phyloP scores from a whole-genome alignment of 1,284 basidiomycete species.

The Thecaphora thlaspeos region DNA sequence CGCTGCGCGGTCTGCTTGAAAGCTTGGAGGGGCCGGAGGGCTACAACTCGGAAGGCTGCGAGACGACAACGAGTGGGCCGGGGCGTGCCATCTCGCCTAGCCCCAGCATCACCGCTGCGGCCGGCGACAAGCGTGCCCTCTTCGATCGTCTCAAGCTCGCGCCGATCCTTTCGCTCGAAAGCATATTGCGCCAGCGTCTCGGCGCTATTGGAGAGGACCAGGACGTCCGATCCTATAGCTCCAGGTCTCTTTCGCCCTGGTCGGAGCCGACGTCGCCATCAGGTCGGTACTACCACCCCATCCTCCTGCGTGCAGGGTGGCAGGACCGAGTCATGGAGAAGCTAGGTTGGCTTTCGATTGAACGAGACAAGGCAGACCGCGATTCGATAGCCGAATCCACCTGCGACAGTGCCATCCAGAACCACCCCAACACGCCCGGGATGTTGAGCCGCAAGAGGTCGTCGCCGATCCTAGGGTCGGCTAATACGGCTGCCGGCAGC shows the following conservation, averaged over 20 bases:
- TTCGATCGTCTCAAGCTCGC: conserved; percentile 2
- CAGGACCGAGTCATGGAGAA: not conserved
- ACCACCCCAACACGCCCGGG: too few relatives aligned
- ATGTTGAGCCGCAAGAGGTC: not conserved
- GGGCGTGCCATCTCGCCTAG: too few relatives aligned
- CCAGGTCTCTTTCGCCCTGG: not conserved
- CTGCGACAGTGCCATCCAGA: not conserved
- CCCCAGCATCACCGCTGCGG: too few relatives aligned
- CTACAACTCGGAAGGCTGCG: too few relatives aligned
- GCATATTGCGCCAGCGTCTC: not conserved
- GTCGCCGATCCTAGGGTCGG: not conserved
- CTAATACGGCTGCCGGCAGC: not conserved
- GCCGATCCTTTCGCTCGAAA: conserved; percentile 7
- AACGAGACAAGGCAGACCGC: not conserved
- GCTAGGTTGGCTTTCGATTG: too few relatives aligned
- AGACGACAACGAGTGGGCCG: too few relatives aligned
- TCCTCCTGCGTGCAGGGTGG: not conserved
- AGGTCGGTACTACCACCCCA: not conserved
- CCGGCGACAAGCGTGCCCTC: not conserved
- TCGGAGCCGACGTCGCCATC: not conserved
- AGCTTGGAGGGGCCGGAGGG: conserved; percentile 1
- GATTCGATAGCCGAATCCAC: not conserved
- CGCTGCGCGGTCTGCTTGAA: conserved; percentile 23
- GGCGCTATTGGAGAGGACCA: conserved; percentile 7
- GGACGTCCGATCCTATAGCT: not conserved